Base-by-base conservation (phyloP, 768 basidiomycete species). In the Cystofilobasidium bisporidii region DNA sequence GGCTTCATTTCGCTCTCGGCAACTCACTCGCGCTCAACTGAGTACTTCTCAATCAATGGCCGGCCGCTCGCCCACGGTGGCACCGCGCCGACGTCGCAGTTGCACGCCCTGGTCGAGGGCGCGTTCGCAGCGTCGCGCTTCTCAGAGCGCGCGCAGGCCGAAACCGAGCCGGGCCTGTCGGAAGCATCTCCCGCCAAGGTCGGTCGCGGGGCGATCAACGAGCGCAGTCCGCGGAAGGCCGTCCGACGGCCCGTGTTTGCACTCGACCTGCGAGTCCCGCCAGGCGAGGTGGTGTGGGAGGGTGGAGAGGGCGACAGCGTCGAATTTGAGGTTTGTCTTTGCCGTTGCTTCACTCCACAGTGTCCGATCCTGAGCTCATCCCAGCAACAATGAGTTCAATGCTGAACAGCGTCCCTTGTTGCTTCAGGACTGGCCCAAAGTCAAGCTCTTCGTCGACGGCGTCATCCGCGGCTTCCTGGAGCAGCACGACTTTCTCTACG, bases 221-320 rank as follows among this genome's bases (percentile, higher is more conserved):
- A 32, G 68, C 82, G 87, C 40, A 87, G 91, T 40, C 88, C 91
- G 38, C 84, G 87, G 47, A 91, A 88, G 79, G 40, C 63, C 28
- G 89, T 91, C 73, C 85, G 85, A 76, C 84, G 83, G 75, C 85
- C 91, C 6, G 84, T 91, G 69, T 97, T 88, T 75, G 86, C 91
- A 56, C 79, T 98, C 57, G 85, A 89, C 73, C 74, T 98, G 67
- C 80, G 79, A 12, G 77, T 92, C 24, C 85, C 89, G 53, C 78
- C 84, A 3, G 77, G 79, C 30, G 79, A 85, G 32, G 79, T 96
- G 12, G 91, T 96, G 73, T 86, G 87, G 65, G 84, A 84, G 68
- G 73, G 91, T 33, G 90, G 89, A 71, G 79, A 83, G 22, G 93
- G 92, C 78, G 78, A 79, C 5, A 73, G 79, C 8, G 80, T 92